Evolutionary conservation across 1,284 basidiomycete genomes (phyloP), one percentile per base, ranked within the genome.

Genomic region (Cryptococcus deneoformans): DNA sequence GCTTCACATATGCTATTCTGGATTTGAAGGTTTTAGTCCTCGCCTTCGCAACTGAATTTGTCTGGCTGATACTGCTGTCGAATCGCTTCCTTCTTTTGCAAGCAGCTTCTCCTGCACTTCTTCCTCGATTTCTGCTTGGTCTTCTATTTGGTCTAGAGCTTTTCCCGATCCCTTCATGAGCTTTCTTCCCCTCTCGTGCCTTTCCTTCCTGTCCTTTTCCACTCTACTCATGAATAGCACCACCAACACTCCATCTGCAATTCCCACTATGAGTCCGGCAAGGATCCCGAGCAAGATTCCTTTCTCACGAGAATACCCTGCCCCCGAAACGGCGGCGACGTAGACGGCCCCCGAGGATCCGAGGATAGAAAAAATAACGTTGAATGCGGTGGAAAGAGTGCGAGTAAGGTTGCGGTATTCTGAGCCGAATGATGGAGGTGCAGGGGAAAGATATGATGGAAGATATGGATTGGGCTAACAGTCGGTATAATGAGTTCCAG

Each of bases 291-390:
- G 58, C 7, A 75, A 36, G 2, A 72, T 52, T 1, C 63, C 68
- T 5, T 43, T 57, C 48, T 72, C 71, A 1, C 60, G 43, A 1
- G 53, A 50, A 53, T 71, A 76, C 6, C 74, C 73, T 6, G 67
- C 70, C 2, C 71, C 69, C 1, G 62, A 60, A 5, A 56, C 61
- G 2, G 66, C 59, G 0, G 67, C 74, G 11, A 69, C 63, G 56
- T 72, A 75, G 10, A 72, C 72, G 2, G 71, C 74, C 7, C 58
- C 63, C 8, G 65, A 69, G 9, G 65, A 63, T 0, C 74, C 74
- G 48, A 71, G 58, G 6, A 75, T 68, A 4, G 70, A 71, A 61
- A 76, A 76, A 36, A 74, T 59, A 35, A 76, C 65, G 53, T 76
- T 76, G 56, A 75, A 54, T 0, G 62, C 52, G 3, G 69, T 76